Evolutionary conservation across 768 basidiomycete species (phyloP), one percentile per base, ranked within the genome.

Genomic region (Pleurotus citrinopileatus): DNA sequence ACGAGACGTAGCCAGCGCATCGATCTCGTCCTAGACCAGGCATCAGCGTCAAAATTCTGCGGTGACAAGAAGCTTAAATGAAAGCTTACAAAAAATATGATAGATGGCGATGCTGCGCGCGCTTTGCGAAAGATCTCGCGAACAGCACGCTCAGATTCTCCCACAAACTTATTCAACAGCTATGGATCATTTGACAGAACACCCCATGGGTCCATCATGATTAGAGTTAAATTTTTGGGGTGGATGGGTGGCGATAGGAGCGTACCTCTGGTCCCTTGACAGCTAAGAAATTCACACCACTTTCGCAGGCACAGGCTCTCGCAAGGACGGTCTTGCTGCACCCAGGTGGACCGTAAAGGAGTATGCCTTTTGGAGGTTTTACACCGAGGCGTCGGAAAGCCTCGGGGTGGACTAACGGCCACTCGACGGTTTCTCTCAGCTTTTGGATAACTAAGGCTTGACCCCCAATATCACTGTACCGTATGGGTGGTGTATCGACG

Each of bases 41-140:
- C 37, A 60, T 32, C 26, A 22, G 25, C 34, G 55, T 34, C 32
- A 2, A 13, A 7, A 28, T 32, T 15, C 38, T 53, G 17, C 27
- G n/a, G 17, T 25, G n/a, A 36, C 28, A 54, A 9, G 20, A 23
- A 34, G 22, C 6, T 9, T 44, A 9, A 26, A 26, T 20, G 25
- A 15, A 12, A 37, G 75, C 91, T 61, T 57, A 97, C 96, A 64
- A 99, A 97, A 71, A 99, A 98, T 40, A 99, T 80, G 61, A 99
- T 96, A 3, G 94, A 94, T 0, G 97, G 97, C 0, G 96, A 84
- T 4, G 94, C 94, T 4, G 91, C 89, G 28, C 95, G 82, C 2
- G 97, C 97, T 68, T 97, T 99, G 50, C 91, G 76, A 70, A 99
- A 99, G 53, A 95, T 88, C 63, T 98, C 96, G 27, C 97, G 82